Conservation (phyloP, 768 basidiomycete species). For the Leccinum obscurum region DNA sequence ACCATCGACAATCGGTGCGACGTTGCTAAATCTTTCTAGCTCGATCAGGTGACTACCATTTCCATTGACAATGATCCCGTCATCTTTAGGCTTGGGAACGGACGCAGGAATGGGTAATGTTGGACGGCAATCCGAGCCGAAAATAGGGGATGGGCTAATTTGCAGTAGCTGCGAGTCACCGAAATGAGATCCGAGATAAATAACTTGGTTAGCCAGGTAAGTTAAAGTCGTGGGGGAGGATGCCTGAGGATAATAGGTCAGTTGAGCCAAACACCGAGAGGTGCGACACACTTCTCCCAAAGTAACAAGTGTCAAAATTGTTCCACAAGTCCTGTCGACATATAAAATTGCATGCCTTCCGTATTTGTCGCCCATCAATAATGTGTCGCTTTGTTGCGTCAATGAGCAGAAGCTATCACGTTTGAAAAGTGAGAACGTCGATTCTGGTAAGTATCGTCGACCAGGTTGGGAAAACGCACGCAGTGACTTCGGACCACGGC, state of each 20-base stretch:
- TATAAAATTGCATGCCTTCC: conserved; percentile 72
- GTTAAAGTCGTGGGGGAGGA: conserved; percentile 72
- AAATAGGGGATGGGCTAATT: conserved; percentile 49
- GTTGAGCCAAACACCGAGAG: conserved; percentile 1
- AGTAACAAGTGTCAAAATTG: conserved; percentile 52
- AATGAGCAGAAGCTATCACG: conserved; percentile 50
- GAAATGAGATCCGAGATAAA: conserved; percentile 80
- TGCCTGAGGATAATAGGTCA: conserved; percentile 41
- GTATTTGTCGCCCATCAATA: conserved; percentile 67
- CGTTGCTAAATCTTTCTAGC: conserved; percentile 66
- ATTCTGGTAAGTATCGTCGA: not conserved
- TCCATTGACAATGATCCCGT: conserved; percentile 51
- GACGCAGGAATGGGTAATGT: conserved; percentile 55
- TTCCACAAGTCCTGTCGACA: conserved; percentile 42
- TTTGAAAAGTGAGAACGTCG: not conserved
- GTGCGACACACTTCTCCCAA: conserved; percentile 63
- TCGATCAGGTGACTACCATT: conserved; percentile 60
- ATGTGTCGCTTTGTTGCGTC: conserved; percentile 45
- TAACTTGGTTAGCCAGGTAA: conserved; percentile 64
- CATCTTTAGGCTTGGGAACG: conserved; percentile 38
- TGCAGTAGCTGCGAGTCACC: conserved; percentile 79
- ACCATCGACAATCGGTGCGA: conserved; percentile 84
- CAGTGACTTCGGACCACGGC: conserved; percentile 74
- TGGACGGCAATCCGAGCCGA: conserved; percentile 35
- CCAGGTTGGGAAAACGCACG: conserved; percentile 45